Evolutionary conservation across 2,329 filamentous ascomycete genomes (phyloP), one percentile per base, ranked within the genome.

Genomic region (Calonectria hongkongensis): DNA sequence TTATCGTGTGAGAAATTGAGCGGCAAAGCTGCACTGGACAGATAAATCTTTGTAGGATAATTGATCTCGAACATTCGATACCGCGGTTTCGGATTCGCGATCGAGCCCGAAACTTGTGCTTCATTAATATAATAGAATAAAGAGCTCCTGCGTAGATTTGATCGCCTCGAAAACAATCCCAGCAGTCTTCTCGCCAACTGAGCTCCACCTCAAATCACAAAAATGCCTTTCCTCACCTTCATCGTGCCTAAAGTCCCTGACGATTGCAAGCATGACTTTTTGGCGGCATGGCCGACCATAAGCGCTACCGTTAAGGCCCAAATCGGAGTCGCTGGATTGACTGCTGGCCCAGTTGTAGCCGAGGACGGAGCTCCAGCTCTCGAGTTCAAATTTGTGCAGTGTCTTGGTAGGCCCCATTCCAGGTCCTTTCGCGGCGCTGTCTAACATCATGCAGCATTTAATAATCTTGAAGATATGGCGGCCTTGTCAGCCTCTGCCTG

Each of bases 151-250:
- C 33, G 33, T 8, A 41, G n/a, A 39, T 25, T 41, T 27, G 3
- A 41, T 60, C 2, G 9, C 25, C 21, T 25, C 8, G 21, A 25
- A 21, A 48, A 3, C 8, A 48, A 21, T n/a, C n/a, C 13, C 8
- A 2, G 6, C 16, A 2, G 2, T 7, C 6, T 15, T 25, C 10
- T 4, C 33, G 5, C 13, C 33, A 18, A 58, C 39, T 39, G 4
- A 12, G 18, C 10, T 39, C 4, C 3, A 0, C 30, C 10, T 15
- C 3, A 16, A 43, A 18, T 4, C 33, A n/a, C 71, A 58, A 71
- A 47, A 39, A 74, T 74, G 73, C 68, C 73, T 45, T 43, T 54
- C 60, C 27, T 73, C 71, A 48, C 43, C n/a, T 63, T 73, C 43
- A 10, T 73, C 51, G 30, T 41, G 2, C 71, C 71, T 1, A 36